Base-by-base conservation (phyloP, 2,329 filamentous ascomycete species). In the Calycina herbarum region DNA sequence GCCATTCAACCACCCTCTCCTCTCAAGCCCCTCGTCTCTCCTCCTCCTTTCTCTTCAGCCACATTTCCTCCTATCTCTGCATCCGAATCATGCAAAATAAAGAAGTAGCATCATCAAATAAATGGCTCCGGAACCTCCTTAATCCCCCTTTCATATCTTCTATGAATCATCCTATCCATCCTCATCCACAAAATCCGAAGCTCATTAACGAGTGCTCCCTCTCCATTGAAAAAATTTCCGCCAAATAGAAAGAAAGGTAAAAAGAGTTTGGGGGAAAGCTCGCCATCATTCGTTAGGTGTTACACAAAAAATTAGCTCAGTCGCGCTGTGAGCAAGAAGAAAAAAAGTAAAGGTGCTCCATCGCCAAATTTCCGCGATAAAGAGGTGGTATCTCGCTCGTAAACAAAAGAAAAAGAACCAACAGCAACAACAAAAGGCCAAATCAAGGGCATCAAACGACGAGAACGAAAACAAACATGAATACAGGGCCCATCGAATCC, bases 381-480 rank as follows among this genome's bases (percentile, higher is more conserved):
- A 51, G 45, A 51, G 45, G 45, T 51, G 45, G 45, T 51, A 51
- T 51, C 45, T 51, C 45, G 45, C 45, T 51, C 20, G 48, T 54
- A 54, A 54, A 54, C 48, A 54, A 54, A 54, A 54, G 48, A 54
- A 54, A 51, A 54, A 27, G 20, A 13, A 40, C 4, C 35, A 33
- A 33, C 31, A 33, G 31, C 8, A 38, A 38, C 35, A 38, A 38
- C 35, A 38, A 40, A 40, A 24, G 27, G 48, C 48, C 27, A 54
- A 54, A 54, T 54, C 20, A 24, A 54, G 20, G 45, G 35, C 35
- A 40, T 40, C 45, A 51, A 51, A 24, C 20, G 20, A 54, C 45
- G 20, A 27, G 20, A 54, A 15, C 10, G 10, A 5, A 8, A 8
- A 54, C 27, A 54, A 54, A 54, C 20, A 54, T 54, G 48, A 54